phyloP scores from a whole-genome alignment of 257 asterid genomes.

The Datura wrightii region DNA sequence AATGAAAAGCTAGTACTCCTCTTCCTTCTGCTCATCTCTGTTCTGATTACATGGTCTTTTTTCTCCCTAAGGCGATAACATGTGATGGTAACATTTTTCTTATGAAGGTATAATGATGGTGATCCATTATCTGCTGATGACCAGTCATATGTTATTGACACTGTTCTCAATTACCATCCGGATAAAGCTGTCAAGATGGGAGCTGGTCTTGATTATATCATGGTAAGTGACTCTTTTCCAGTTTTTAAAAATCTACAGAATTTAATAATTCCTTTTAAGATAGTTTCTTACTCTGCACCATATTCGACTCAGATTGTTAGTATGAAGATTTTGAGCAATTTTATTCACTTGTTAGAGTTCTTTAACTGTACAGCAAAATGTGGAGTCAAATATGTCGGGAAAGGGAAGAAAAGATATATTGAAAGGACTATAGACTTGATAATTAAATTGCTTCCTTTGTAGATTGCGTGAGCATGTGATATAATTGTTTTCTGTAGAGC shows the following conservation, averaged over 20 bases:
- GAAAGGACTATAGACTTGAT: too few species aligned
- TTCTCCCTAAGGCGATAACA: neutral
- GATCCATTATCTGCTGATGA: slow-evolving; percentile 82
- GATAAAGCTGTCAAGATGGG: slow-evolving; percentile 83
- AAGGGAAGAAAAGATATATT: neutral
- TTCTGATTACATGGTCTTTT: slow-evolving; percentile 4
- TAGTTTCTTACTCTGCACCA: neutral
- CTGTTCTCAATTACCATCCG: slow-evolving; percentile 83
- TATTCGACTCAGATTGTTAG: slow-evolving; percentile 25
- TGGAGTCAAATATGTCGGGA: neutral
- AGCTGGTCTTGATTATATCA: slow-evolving; percentile 73
- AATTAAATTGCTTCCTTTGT: too few species aligned
- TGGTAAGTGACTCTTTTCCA: slow-evolving; percentile 50
- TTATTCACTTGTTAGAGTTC: slow-evolving; percentile 9
- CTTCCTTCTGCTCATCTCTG: neutral
- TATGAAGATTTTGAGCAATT: neutral
- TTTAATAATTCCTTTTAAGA: slow-evolving; percentile 6
- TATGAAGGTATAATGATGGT: slow-evolving; percentile 80
- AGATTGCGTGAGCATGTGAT: neutral
- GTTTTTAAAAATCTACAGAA: neutral
- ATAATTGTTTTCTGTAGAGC: neutral
- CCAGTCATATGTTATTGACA: slow-evolving; percentile 70
- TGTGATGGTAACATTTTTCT: slow-evolving; percentile 28
- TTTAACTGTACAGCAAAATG: neutral
- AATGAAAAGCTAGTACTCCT: neutral